Evolutionary conservation across 2,329 filamentous ascomycete species (phyloP), one percentile per base, ranked within the genome.

Genomic region (Xylariaceae sp.): DNA sequence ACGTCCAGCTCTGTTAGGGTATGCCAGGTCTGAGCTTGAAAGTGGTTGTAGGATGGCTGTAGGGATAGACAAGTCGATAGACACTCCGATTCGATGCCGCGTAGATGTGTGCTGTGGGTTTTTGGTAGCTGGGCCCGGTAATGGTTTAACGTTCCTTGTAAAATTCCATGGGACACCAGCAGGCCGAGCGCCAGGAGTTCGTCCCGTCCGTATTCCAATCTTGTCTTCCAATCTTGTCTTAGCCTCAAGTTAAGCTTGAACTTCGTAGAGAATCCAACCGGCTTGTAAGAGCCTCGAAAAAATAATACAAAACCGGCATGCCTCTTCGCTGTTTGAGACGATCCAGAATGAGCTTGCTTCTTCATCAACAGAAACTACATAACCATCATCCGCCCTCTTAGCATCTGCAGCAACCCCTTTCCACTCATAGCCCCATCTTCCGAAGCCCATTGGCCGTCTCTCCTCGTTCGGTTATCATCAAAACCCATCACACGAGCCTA

Each of bases 1-100:
- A 60, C 54, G 45, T 67, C 65, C 67, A 69, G 67, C 67, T 68
- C 63, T 57, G 61, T 67, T 52, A 64, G 67, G 67, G 66, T 68
- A 29, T 61, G 31, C 61, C 62, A 65, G 64, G 63, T 68, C 66
- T 67, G 57, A 63, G 65, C 65, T 66, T 57, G 60, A 60, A 60
- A 59, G 59, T 56, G 58, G 47, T 49, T 44, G 60, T 56, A 51
- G 57, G 57, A 58, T 56, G 58, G 47, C 48, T 44, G 60, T 56
- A 51, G 57, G 57, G 61, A 56, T 61, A 54, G 57, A 56, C 47
- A 59, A 47, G 57, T 64, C 50, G 56, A 64, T 63, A 63, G 58
- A 62, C 55, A 57, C 58, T 68, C 66, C 64, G 64, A 68, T 68
- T 68, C 64, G 67, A 61, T 53, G 57, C 53, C 45, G 26, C 35